phyloP scores from a whole-genome alignment of 2,329 filamentous ascomycete genomes.

The Arthrobotrys entomopaga region DNA sequence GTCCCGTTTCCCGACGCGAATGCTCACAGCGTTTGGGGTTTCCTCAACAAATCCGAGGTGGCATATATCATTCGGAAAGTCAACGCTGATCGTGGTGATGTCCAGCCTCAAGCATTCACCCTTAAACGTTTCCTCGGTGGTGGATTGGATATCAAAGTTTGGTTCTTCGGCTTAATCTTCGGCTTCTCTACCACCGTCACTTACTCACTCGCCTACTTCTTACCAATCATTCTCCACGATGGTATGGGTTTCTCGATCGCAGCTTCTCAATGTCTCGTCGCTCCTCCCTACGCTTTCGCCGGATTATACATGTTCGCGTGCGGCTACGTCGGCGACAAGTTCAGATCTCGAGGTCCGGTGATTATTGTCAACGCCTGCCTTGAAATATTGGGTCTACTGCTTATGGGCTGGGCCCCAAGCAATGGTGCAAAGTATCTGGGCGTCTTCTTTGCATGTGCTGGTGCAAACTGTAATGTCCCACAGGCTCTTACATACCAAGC shows the following conservation, averaged over 20 bases:
- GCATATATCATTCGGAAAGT: constrained; percentile 63
- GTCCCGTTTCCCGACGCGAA: constrained; percentile 73
- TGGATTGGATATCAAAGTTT: constrained; percentile 58
- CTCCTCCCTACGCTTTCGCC: constrained; percentile 75
- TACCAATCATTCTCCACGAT: constrained; percentile 76
- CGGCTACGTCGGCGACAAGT: constrained; percentile 75
- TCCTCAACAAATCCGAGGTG: constrained; percentile 67
- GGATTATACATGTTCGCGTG: constrained; percentile 71
- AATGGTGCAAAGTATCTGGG: constrained; percentile 75
- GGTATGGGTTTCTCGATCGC: constrained; percentile 73
- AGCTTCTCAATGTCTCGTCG: constrained; percentile 75
- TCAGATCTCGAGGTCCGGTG: constrained; percentile 73
- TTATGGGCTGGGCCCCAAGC: constrained; percentile 74
- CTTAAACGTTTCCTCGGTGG: constrained; percentile 73
- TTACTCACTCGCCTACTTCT: constrained; percentile 81
- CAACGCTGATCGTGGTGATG: constrained; percentile 70
- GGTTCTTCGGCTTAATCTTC: constrained; percentile 67
- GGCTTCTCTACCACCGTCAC: constrained; percentile 76
- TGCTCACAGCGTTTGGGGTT: constrained; percentile 63
- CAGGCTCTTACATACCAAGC: constrained; percentile 81
- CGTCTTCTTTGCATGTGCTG: constrained; percentile 79
- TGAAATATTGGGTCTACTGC: constrained; percentile 74
- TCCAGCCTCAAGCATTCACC: constrained; percentile 65
- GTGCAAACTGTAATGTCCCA: constrained; percentile 81
- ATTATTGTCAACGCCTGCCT: constrained; percentile 74